Conservation (phyloP, 805 yeast genomes). For the Candida boleticola region DNA sequence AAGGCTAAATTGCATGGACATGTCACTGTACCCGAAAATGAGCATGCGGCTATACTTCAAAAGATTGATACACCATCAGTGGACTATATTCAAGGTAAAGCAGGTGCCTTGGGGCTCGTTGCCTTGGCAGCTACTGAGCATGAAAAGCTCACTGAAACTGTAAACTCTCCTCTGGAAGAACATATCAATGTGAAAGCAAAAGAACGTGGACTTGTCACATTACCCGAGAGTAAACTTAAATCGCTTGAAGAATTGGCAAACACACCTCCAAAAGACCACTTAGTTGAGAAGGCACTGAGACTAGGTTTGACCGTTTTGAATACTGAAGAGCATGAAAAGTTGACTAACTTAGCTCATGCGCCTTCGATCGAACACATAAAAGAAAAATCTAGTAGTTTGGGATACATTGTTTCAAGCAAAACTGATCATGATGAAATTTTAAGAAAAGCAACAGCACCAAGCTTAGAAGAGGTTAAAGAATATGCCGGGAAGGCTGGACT, state of each 20-base stretch:
- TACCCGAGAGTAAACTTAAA: conserved; percentile 17
- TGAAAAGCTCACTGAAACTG: conserved; percentile 20
- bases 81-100: conserved; percentile 14
- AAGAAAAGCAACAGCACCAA: conserved; percentile 17
- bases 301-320: conserved; percentile 18
- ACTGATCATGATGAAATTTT: conserved; percentile 16
- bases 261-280: conserved; percentile 16
- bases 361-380: conserved; percentile 24
- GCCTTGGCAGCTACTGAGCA: conserved; percentile 26
- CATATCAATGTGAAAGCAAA: conserved; percentile 31
- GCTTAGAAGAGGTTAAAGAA: conserved; percentile 18
- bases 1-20: conserved; percentile 13
- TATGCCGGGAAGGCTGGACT: conserved; percentile 7
- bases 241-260: conserved; percentile 17
- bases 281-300: conserved; percentile 12
- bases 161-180: conserved; percentile 24
- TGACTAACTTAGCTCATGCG: conserved; percentile 11
- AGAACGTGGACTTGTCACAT: conserved; percentile 29
- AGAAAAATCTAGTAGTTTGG: conserved; percentile 9
- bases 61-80: conserved; percentile 19
- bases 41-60: conserved; percentile 3
- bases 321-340: conserved; percentile 11
- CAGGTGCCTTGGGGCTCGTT: conserved; percentile 22
- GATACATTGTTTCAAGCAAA: conserved; percentile 10
- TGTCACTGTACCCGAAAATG: conserved; percentile 5